Conservation (phyloP, 2,329 filamentous ascomycete genomes). For the Aspergillus hiratsukae region DNA sequence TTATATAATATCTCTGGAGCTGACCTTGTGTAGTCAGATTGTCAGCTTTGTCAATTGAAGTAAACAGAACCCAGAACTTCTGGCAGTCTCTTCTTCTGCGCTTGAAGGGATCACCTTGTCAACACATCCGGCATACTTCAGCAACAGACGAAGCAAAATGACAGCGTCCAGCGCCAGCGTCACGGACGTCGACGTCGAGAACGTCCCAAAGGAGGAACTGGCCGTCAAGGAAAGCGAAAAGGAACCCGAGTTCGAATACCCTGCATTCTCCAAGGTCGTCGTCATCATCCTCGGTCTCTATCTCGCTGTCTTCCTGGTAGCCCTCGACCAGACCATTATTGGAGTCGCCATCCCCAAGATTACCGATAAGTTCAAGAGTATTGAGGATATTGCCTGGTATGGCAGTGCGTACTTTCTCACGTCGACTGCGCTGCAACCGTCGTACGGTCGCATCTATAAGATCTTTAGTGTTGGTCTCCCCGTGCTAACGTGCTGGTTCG, state of each 20-base stretch:
- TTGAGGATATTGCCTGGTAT: slow-evolving; percentile 61
- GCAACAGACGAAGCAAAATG: background rate
- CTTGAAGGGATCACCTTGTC: background rate
- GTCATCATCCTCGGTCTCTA: slow-evolving; percentile 21
- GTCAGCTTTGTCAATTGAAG: background rate
- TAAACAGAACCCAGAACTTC: background rate
- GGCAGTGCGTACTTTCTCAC: slow-evolving; percentile 45
- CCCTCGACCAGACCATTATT: slow-evolving; percentile 41
- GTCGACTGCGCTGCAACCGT: slow-evolving; percentile 2
- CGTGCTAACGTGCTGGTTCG: slow-evolving; percentile 31
- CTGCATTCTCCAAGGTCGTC: slow-evolving; percentile 14
- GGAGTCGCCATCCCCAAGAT: slow-evolving; percentile 22
- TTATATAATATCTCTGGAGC: background rate
- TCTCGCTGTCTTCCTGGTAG: slow-evolving; percentile 23
- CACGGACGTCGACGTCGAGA: background rate
- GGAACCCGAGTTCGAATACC: slow-evolving; percentile 11
- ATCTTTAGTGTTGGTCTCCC: slow-evolving; percentile 23
- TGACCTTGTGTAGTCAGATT: no score
- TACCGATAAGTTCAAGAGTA: slow-evolving; percentile 18
- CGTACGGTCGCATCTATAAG: slow-evolving; percentile 53
- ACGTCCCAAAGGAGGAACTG: background rate
- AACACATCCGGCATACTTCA: background rate
- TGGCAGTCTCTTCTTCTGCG: background rate
- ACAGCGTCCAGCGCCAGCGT: background rate
- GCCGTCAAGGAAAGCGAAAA: background rate